A percentile compares a stretch with the other conserved stretches of the same genome.
These are phyloP conservation scores for Aspergillus udagawae DNA, from an alignment of 2,329 filamentous ascomycete genomes.

Conservation along the genomic window DNA sequence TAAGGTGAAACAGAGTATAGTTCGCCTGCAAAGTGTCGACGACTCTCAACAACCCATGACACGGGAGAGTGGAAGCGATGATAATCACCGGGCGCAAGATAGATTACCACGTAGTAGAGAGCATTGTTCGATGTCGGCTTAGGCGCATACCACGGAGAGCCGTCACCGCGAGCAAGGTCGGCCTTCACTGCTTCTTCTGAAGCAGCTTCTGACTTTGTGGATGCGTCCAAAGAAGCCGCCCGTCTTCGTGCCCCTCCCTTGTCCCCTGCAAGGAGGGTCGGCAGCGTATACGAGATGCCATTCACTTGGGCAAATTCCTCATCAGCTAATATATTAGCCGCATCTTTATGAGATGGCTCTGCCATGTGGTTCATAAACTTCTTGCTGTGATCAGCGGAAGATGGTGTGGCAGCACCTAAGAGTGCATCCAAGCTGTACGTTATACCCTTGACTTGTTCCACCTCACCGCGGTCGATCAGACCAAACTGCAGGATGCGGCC, in stretches of 20 bases:
- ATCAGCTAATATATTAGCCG: constrained; percentile 69
- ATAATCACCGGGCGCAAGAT: constrained; percentile 95
- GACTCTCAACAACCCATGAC: constrained; percentile 89
- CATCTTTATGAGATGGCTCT: constrained; percentile 40
- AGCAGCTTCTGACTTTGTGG: constrained; percentile 61
- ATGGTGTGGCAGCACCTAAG: constrained; percentile 61
- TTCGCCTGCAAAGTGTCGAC: constrained; percentile 96
- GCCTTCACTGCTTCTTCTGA: constrained; percentile 80
- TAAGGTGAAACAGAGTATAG: constrained; percentile 94
- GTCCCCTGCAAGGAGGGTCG: constrained; percentile 74
- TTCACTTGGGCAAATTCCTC: constrained; percentile 94
- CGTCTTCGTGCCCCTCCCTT: constrained; percentile 42
- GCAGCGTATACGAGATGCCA: constrained; percentile 90
- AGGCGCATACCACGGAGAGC: constrained; percentile 64
- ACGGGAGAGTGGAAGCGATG: constrained; percentile 96
- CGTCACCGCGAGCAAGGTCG: constrained; percentile 69
- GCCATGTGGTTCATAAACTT: constrained; percentile 30
- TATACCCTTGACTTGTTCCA: constrained; percentile 98
- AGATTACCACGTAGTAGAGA: constrained; percentile 91
- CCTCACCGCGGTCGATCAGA: constrained; percentile 84
- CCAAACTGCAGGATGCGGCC: constrained; percentile 90
- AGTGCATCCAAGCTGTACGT: constrained; percentile 95
- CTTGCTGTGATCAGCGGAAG: constrained; percentile 36
- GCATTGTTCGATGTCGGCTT: constrained; percentile 59
- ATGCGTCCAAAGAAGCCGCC: constrained; percentile 66